These are phyloP conservation scores for Aspergillus glaucus DNA, from an alignment of 2,329 filamentous ascomycete genomes.

Conservation along the genomic window DNA sequence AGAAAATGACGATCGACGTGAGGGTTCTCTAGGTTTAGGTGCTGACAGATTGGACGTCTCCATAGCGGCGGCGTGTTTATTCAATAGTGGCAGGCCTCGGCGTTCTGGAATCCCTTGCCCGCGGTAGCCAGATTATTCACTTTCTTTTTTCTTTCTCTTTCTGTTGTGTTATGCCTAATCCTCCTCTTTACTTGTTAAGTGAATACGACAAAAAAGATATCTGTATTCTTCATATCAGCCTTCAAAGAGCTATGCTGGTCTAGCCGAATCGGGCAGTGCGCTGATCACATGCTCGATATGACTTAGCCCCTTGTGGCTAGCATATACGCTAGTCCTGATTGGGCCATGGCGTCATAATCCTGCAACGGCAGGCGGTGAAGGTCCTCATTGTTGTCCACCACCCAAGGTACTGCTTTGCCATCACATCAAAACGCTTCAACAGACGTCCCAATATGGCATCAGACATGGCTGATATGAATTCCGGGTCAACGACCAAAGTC, in stretches of 20 bases:
- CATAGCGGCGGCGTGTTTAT: not conserved
- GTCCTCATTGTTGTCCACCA: not conserved
- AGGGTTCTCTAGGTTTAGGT: not conserved
- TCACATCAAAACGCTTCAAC: slow-evolving; percentile 4
- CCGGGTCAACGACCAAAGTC: slow-evolving; percentile 18
- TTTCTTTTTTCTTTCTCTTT: not conserved
- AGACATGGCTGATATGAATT: not conserved
- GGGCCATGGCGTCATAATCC: not conserved
- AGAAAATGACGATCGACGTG: not conserved
- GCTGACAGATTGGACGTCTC: not conserved
- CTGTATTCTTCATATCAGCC: not conserved
- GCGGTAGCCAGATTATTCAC: not conserved
- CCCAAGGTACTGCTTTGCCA: not conserved
- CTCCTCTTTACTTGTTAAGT: too few relatives aligned
- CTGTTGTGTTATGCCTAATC: not conserved
- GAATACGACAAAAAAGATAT: not conserved
- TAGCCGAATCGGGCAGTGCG: slow-evolving; percentile 3
- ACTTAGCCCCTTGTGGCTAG: not conserved
- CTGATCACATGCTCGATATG: slow-evolving; percentile 6
- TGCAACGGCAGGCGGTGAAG: not conserved
- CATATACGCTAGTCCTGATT: slow-evolving; percentile 3
- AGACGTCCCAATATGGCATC: not conserved
- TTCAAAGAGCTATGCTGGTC: not conserved
- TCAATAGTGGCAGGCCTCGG: not conserved
- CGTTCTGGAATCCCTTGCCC: not conserved